Percentiles rank a stretch among this genome's conserved stretches.
Conservation (phyloP, 768 basidiomycete species). For the Trametes punicea region DNA sequence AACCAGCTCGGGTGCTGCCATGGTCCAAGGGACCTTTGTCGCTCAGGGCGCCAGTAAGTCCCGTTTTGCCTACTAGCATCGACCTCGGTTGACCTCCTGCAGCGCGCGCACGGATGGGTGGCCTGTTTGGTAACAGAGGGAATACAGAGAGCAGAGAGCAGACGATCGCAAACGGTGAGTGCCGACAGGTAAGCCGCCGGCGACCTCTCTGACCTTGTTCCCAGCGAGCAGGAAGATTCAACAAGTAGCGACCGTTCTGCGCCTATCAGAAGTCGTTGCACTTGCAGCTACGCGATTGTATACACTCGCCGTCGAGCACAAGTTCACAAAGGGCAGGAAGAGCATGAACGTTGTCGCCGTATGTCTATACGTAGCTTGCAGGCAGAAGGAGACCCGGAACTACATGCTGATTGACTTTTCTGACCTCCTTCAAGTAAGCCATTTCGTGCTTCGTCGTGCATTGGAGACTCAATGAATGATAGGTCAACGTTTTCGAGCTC, state of each 20-base stretch:
- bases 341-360: slow-evolving; percentile 93
- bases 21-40: slow-evolving; percentile 93
- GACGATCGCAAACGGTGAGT: slow-evolving; percentile 83
- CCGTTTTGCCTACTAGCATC: neutral
- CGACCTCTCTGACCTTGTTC: neutral
- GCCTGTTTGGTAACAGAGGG: slow-evolving; percentile 77
- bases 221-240: slow-evolving; percentile 81
- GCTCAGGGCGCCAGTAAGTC: slow-evolving; percentile 85
- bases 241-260: slow-evolving; percentile 73
- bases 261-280: slow-evolving; percentile 74
- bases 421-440: slow-evolving; percentile 80
- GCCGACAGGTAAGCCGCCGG: neutral
- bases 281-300: slow-evolving; percentile 84
- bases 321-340: slow-evolving; percentile 90
- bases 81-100: neutral
- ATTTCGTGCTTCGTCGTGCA: too few relatives aligned
- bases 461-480: slow-evolving; percentile 1
- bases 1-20: slow-evolving; percentile 85
- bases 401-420: slow-evolving; percentile 99
- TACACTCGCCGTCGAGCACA: slow-evolving; percentile 90
- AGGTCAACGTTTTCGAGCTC: slow-evolving; percentile 98
- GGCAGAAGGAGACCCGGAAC: slow-evolving; percentile 85
- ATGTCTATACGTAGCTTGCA: slow-evolving; percentile 91
- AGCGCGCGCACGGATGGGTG: slow-evolving; percentile 83
- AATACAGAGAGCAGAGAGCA: slow-evolving; percentile 84